Evolutionary conservation across 2,329 filamentous ascomycete genomes (phyloP).

Genomic region (Cercospora janseana): DNA sequence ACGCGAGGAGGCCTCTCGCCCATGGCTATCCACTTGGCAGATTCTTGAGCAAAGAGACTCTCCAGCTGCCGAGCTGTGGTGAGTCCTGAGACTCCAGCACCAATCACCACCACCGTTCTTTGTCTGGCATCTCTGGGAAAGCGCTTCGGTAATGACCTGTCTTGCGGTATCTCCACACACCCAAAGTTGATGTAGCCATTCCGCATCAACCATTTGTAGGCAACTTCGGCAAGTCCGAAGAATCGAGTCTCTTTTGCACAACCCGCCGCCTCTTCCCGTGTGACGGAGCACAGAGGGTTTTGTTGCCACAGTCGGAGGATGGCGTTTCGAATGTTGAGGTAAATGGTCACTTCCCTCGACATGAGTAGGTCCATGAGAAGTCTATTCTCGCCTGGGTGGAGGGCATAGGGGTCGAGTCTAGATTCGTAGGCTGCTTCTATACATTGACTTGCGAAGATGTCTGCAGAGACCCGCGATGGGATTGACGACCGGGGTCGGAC

Average conservation of each 20-base stretch:
- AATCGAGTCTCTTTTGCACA: constrained; percentile 84
- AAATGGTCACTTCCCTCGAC: constrained; percentile 85
- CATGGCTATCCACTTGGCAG: constrained; percentile 61
- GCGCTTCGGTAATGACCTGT: constrained; percentile 31
- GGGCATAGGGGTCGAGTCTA: constrained; percentile 80
- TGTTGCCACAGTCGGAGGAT: constrained; percentile 87
- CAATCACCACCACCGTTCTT: constrained; percentile 80
- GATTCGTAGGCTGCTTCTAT: constrained; percentile 86
- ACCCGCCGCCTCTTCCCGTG: constrained; percentile 80
- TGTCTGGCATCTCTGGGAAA: constrained; percentile 49
- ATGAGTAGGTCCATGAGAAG: constrained; percentile 79
- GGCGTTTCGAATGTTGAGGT: constrained; percentile 92
- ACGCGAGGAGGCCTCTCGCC: constrained; percentile 71
- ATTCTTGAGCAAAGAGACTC: constrained; percentile 77
- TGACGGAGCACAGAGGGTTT: constrained; percentile 79
- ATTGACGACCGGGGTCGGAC: constrained; percentile 64
- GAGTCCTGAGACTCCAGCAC: constrained; percentile 90
- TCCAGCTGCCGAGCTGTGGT: constrained; percentile 90
- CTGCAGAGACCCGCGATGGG: constrained; percentile 67
- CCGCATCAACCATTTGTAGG: constrained; percentile 87
- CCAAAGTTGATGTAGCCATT: constrained; percentile 96
- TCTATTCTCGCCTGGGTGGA: constrained; percentile 81
- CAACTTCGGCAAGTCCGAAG: constrained; percentile 84
- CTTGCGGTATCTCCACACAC: constrained; percentile 68
- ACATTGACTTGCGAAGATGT: constrained; percentile 87